A percentile compares a stretch with the other conserved stretches of the same genome.
These are phyloP conservation scores for Ceratocystis eucalypticola DNA, from an alignment of 2,329 filamentous ascomycete species.

Conservation along the genomic window DNA sequence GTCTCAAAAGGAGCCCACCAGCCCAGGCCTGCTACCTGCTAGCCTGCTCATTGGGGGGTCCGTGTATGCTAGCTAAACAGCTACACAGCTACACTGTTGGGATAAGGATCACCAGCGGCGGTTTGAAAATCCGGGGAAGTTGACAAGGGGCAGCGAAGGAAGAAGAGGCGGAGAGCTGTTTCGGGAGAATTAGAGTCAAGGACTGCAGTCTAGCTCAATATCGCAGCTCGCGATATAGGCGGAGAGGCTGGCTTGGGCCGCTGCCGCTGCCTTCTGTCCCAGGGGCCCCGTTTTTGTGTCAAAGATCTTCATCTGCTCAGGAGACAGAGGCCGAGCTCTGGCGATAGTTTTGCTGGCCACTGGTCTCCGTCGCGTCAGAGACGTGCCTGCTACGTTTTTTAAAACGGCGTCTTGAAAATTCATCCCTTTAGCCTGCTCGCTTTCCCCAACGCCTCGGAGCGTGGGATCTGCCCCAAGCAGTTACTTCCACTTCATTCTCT, in stretches of 20 bases:
- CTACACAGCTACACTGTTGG: neutral
- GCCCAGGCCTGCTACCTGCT: neutral
- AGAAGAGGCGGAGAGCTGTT: neutral
- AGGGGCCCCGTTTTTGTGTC: no score
- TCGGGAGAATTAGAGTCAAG: neutral
- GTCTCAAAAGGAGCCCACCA: no score
- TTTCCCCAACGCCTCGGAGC: neutral
- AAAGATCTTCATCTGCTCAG: no score
- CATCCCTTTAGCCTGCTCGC: neutral
- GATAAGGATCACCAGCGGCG: neutral
- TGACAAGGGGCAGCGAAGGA: neutral
- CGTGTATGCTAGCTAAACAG: neutral
- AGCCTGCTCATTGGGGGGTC: neutral
- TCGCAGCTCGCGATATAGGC: neutral
- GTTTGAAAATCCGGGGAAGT: slow-evolving; percentile 10
- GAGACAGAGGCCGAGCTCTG: neutral
- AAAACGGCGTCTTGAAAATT: neutral
- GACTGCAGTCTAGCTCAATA: neutral
- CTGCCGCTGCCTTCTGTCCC: no score
- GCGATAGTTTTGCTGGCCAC: neutral
- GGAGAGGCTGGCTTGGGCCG: neutral
- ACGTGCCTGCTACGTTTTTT: neutral
- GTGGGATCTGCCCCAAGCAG: no score
- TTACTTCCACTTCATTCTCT: neutral
- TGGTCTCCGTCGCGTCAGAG: neutral